Percentiles rank a stretch among this genome's conserved stretches.
Evolutionary conservation across 2,329 filamentous ascomycete species (phyloP).

Genomic region (Penicillium capsulatum): DNA sequence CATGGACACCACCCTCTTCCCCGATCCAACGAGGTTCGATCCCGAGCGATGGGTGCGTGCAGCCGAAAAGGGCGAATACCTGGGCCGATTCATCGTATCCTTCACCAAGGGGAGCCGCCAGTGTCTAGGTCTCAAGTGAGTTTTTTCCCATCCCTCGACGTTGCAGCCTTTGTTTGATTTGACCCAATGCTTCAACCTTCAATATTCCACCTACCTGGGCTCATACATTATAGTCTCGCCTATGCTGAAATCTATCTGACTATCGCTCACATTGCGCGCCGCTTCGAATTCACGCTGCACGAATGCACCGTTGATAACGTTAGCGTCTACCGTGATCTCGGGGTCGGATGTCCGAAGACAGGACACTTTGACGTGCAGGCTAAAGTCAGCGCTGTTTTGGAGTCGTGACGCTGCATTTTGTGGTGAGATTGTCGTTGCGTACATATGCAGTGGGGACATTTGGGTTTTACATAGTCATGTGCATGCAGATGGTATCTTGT

Average conservation of each 20-base stretch:
- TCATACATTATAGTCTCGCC: constrained; percentile 14
- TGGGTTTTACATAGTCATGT: constrained; percentile 26
- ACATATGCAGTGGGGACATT: constrained; percentile 28
- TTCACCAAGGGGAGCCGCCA: constrained; percentile 23
- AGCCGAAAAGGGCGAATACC: constrained; percentile 12
- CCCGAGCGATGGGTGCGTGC: constrained; percentile 20
- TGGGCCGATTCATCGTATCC: constrained; percentile 19
- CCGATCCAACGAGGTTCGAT: constrained; percentile 17
- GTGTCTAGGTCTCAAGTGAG: constrained; percentile 24
- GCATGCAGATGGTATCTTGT: constrained; percentile 20
- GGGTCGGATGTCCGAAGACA: constrained; percentile 13
- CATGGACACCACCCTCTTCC: constrained; percentile 21
- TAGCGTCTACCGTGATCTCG: constrained; percentile 19
- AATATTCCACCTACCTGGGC: neutral
- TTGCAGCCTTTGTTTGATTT: neutral
- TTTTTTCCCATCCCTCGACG: neutral
- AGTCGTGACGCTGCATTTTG: too few relatives aligned
- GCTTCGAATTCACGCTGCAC: constrained; percentile 15
- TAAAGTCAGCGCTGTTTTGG: constrained; percentile 11
- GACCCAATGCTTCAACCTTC: neutral
- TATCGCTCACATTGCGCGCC: constrained; percentile 19
- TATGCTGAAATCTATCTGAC: constrained; percentile 23
- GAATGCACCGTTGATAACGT: constrained; percentile 18
- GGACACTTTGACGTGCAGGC: constrained; percentile 17
- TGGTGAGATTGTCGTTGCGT: constrained; percentile 21